Percentiles rank a stretch among this genome's conserved stretches.
Evolutionary conservation across 192 early-diverging fungal species (phyloP).

Genomic region (Spizellomyces punctatus): DNA sequence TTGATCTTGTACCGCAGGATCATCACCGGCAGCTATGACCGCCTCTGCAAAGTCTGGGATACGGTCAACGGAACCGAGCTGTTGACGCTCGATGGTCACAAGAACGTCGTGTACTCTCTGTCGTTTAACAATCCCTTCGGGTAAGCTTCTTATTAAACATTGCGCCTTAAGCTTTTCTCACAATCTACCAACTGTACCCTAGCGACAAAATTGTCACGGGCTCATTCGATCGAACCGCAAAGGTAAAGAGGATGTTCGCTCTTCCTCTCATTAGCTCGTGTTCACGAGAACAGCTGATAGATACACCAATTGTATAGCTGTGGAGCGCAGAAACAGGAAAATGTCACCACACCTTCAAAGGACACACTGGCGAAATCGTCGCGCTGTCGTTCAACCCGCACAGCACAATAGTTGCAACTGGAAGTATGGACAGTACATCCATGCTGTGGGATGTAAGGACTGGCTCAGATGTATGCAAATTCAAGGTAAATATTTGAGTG

Average conservation of each 20-base stretch:
- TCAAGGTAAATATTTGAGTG: slow-evolving; percentile 31
- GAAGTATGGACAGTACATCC: slow-evolving; percentile 53
- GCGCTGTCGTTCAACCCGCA: slow-evolving; percentile 44
- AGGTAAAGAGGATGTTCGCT: slow-evolving; percentile 23
- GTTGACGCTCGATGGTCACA: slow-evolving; percentile 46
- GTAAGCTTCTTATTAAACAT: background rate
- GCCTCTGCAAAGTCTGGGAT: slow-evolving; percentile 52
- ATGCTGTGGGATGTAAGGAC: slow-evolving; percentile 55
- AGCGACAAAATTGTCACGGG: slow-evolving; percentile 56
- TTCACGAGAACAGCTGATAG: background rate
- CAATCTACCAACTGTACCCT: slow-evolving; percentile 7
- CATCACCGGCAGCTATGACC: slow-evolving; percentile 55
- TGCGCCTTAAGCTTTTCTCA: background rate
- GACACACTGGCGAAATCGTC: slow-evolving; percentile 52
- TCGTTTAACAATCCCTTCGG: slow-evolving; percentile 57
- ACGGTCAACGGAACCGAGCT: slow-evolving; percentile 43
- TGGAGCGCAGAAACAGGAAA: slow-evolving; percentile 50
- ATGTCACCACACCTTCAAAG: slow-evolving; percentile 49
- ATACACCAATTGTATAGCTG: slow-evolving; percentile 17
- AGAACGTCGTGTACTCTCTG: slow-evolving; percentile 55
- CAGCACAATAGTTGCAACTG: slow-evolving; percentile 42
- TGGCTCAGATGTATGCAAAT: slow-evolving; percentile 41
- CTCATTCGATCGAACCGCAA: slow-evolving; percentile 56
- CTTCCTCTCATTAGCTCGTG: background rate
- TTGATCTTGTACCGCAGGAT: slow-evolving; percentile 12